Evolutionary conservation across 1,284 basidiomycete genomes (phyloP).

Genomic region (Lignosus rhinocerotis): DNA sequence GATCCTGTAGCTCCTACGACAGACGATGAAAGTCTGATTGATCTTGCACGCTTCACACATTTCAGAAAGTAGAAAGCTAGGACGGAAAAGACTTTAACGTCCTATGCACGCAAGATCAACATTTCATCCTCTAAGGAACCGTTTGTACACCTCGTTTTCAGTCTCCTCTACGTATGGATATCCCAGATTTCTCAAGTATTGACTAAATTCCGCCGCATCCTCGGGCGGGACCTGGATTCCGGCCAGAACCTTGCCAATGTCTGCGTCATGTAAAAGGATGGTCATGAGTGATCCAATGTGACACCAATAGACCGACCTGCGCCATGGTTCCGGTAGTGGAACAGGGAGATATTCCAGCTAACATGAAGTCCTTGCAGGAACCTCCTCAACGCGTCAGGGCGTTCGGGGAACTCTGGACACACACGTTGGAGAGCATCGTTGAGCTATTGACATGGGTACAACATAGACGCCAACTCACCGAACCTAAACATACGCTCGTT

Average conservation of each 20-base stretch:
- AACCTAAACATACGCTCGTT: conserved; percentile 94
- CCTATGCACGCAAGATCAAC: neutral
- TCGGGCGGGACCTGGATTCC: conserved; percentile 88
- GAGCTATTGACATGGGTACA: neutral
- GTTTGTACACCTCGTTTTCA: conserved; percentile 82
- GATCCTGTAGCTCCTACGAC: neutral
- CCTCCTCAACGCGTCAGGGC: conserved; percentile 88
- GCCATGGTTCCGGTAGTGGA: conserved; percentile 98
- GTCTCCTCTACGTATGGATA: conserved; percentile 96
- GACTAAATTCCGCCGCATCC: conserved; percentile 67
- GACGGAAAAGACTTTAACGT: neutral
- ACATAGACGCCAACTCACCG: conserved; percentile 59
- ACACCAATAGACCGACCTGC: conserved; percentile 60
- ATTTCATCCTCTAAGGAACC: conserved; percentile 55
- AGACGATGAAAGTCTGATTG: neutral
- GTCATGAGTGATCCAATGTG: conserved; percentile 10
- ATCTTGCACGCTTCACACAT: no score
- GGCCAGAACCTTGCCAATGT: conserved; percentile 89
- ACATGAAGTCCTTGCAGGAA: conserved; percentile 84
- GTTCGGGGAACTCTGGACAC: conserved; percentile 88
- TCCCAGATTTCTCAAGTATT: conserved; percentile 77
- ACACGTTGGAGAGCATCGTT: neutral
- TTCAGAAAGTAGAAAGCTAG: neutral
- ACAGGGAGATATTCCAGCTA: conserved; percentile 94
- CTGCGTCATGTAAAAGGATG: conserved; percentile 40